A percentile compares a stretch with the other conserved stretches of the same genome.
These are phyloP conservation scores for Odontarrhena argentea DNA, from an alignment of 345 rosid genomes.

Conservation along the genomic window DNA sequence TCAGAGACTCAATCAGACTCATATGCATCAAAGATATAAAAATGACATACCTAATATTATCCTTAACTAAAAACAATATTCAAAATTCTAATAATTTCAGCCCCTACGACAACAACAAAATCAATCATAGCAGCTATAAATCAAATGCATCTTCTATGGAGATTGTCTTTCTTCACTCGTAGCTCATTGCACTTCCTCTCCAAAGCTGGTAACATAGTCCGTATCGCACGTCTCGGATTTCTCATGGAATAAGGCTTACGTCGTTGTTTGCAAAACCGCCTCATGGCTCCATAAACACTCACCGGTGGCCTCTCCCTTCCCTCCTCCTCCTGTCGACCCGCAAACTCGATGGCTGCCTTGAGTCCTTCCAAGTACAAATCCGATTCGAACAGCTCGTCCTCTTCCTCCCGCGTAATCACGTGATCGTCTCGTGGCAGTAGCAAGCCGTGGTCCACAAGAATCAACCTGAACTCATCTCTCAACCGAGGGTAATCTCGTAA, in stretches of 20 bases:
- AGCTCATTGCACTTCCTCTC: background rate
- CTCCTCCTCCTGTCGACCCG: background rate
- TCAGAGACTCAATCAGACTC: no score
- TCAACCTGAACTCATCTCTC: background rate
- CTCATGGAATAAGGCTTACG: background rate
- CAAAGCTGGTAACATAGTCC: background rate
- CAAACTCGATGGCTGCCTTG: background rate
- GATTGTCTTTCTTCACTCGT: no score
- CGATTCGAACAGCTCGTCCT: background rate
- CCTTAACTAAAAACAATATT: no score
- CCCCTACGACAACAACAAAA: no score
- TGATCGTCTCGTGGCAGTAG: no score
- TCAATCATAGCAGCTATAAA: no score
- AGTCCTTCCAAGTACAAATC: background rate
- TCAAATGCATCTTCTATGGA: no score
- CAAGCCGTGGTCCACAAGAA: background rate
- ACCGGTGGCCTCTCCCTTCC: background rate
- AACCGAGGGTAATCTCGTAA: background rate
- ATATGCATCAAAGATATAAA: no score
- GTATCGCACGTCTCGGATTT: background rate
- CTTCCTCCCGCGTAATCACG: background rate
- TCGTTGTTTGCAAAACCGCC: background rate
- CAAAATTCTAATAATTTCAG: no score
- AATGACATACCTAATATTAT: no score
- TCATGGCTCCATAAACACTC: background rate